A percentile compares a stretch with the other conserved stretches of the same genome.
Conservation (phyloP, 495 filamentous ascomycete species). For the Aspergillus funiculosus region DNA sequence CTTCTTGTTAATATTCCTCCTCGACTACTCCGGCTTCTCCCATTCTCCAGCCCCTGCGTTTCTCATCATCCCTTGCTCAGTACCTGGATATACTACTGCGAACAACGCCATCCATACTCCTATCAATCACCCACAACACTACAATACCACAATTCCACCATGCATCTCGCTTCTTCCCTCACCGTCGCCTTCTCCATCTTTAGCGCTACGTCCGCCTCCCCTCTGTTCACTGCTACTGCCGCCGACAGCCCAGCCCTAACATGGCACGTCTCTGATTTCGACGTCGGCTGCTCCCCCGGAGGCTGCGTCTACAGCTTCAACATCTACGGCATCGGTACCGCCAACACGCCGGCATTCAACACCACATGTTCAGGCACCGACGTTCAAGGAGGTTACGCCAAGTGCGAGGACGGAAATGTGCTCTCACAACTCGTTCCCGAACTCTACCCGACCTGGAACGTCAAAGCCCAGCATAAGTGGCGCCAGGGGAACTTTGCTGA, state of each 20-base stretch:
- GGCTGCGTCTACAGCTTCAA: slow-evolving; percentile 36
- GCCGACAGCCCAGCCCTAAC: slow-evolving; percentile 24
- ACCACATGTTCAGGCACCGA: slow-evolving; percentile 36
- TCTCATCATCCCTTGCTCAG: no score
- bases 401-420: slow-evolving; percentile 27
- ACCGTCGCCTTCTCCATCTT: slow-evolving; percentile 10
- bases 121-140: no score
- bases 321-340: slow-evolving; percentile 24
- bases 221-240: slow-evolving; percentile 14
- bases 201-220: background rate
- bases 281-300: slow-evolving; percentile 30
- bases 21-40: no score
- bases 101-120: no score
- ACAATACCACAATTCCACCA: slow-evolving; percentile 21
- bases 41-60: no score
- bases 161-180: slow-evolving; percentile 36
- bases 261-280: slow-evolving; percentile 34
- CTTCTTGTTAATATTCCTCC: no score
- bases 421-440: slow-evolving; percentile 23
- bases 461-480: slow-evolving; percentile 35
- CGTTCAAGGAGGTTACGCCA: slow-evolving; percentile 17
- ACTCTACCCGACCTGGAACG: slow-evolving; percentile 27
- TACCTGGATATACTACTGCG: no score
- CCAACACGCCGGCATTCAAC: slow-evolving; percentile 37
- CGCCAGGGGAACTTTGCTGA: slow-evolving; percentile 16